Conservation (phyloP, 1,284 basidiomycete species). For the Cutaneotrichosporon cavernicola region DNA sequence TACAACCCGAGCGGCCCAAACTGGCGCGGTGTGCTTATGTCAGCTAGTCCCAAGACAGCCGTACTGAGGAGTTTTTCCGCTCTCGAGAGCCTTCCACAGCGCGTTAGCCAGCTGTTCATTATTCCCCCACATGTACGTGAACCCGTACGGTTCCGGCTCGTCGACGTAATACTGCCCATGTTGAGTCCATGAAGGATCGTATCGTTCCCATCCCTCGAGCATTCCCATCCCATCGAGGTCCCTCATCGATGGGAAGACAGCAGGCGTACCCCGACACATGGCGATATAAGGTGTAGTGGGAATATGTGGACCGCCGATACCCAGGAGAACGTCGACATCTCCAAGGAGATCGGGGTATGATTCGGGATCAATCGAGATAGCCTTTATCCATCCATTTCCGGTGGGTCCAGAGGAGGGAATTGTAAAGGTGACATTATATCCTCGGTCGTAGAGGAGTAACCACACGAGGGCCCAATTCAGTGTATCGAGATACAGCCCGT, state of each 20-base stretch:
- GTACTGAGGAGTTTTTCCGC: background rate
- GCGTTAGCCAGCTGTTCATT: background rate
- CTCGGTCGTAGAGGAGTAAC: background rate
- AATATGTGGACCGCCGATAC: background rate
- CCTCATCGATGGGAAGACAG: background rate
- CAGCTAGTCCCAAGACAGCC: background rate
- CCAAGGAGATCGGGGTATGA: background rate
- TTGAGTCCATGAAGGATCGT: background rate
- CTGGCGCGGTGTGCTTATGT: conserved; percentile 1
- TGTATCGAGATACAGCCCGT: background rate
- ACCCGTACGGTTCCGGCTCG: background rate
- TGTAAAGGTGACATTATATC: background rate
- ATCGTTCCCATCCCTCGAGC: background rate
- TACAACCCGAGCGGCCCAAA: background rate
- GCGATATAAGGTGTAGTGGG: background rate
- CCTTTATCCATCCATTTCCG: background rate
- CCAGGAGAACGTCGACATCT: background rate
- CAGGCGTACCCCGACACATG: conserved; percentile 3
- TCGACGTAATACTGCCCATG: background rate
- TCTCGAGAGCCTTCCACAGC: background rate
- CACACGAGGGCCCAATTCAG: background rate
- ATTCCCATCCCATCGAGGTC: background rate
- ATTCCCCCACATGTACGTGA: background rate
- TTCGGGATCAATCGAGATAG: background rate
- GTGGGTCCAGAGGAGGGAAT: background rate